These are phyloP conservation scores for Nemania sp. DNA, from an alignment of 2,329 filamentous ascomycete species.

Conservation along the genomic window DNA sequence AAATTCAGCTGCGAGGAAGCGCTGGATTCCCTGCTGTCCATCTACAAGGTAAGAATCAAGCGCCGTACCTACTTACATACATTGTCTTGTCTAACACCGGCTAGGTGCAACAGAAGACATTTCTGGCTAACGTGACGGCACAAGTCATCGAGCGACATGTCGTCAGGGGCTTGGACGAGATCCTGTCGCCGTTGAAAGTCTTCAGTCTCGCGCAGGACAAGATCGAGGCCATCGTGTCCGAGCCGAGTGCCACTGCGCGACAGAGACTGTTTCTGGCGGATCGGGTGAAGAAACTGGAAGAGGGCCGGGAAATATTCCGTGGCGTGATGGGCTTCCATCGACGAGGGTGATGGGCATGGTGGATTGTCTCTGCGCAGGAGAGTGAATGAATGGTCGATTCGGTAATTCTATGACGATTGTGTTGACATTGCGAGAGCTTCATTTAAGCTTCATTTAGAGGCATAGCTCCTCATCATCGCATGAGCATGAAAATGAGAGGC, in stretches of 20 bases:
- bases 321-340: neutral
- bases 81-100: neutral
- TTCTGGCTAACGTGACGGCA: constrained; percentile 3
- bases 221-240: neutral
- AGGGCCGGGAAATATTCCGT: constrained; percentile 9
- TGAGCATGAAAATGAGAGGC: too few relatives aligned
- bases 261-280: neutral
- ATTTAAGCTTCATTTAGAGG: too few relatives aligned
- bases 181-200: neutral
- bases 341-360: too few relatives aligned
- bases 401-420: too few relatives aligned
- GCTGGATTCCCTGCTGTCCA: constrained; percentile 2
- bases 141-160: constrained; percentile 1
- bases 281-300: constrained; percentile 1
- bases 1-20: constrained; percentile 6
- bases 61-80: too few relatives aligned
- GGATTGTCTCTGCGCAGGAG: too few relatives aligned
- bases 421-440: too few relatives aligned
- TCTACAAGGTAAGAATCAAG: constrained; percentile 7
- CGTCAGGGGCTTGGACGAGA: constrained; percentile 2
- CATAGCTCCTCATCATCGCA: too few relatives aligned
- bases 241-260: neutral
- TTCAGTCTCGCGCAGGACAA: neutral
- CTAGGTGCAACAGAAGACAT: constrained; percentile 7
- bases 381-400: too few relatives aligned